Evolutionary conservation across 306 rosid species (phyloP), one percentile per base, ranked within the genome.

Genomic region (Fragaria ananassa): DNA sequence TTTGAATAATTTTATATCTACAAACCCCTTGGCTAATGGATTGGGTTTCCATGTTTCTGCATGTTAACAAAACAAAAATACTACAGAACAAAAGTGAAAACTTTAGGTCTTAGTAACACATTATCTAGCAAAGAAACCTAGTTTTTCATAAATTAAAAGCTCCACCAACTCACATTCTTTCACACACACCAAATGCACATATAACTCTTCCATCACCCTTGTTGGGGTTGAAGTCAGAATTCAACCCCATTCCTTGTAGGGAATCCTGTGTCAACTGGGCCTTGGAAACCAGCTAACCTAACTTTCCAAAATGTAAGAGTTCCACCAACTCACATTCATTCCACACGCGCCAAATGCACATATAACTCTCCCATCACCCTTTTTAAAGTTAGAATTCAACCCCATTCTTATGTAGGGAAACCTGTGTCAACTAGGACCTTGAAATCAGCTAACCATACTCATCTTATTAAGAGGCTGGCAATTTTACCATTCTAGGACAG

Each of bases 201-300:
- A 12, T 7, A 42, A 41, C 27, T 39, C 51, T 41, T 13, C 23
- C 19, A 45, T 15, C 31, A 37, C 37, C 46, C 50, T 19, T 57
- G 18, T 47, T 47, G 19, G 19, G 5, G 46, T n/a, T 53, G 47
- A 57, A 21, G 29, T 21, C 44, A 19, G 50, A 57, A 8, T 39
- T 21, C 47, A 29, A 62, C 8, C 62, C 29, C 27, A 61, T 21
- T 3, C 77, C 29, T 21, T 27, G 13, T 0, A 57, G 45, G n/a
- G 37, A 41, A 75, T 70, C 65, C 74, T 27, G 21, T 27, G 17
- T 39, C 66, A 80, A 63, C 44, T 76, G 18, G 50, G 63, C 23
- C 29, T 41, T 0, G 60, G 27, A 51, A 64, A 34, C 13, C 25
- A 31, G 62, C 39, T 18, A 66, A 47, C 8, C 2, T 42, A 42